phyloP scores from a whole-genome alignment of 2,329 filamentous ascomycete species.

The Cadophora luteo-olivacea region DNA sequence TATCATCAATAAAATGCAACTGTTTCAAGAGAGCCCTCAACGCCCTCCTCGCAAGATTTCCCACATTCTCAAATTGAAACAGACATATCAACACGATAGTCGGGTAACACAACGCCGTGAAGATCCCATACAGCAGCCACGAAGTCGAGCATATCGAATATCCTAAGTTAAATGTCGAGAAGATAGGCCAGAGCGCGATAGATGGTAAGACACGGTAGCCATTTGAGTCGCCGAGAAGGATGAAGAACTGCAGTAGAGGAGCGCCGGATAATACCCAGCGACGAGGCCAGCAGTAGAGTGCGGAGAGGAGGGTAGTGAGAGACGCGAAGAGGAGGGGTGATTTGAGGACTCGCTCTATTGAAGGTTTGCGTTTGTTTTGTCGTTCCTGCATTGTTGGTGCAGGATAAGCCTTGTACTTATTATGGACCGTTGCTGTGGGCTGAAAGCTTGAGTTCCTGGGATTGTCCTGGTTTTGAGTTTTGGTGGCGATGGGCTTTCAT shows the following conservation, averaged over 20 bases:
- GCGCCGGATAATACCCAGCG: slow-evolving; percentile 52
- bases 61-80: slow-evolving; percentile 49
- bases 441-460: background rate
- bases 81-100: slow-evolving; percentile 51
- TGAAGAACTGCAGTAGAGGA: slow-evolving; percentile 46
- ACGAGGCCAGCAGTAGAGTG: slow-evolving; percentile 41
- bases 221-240: slow-evolving; percentile 45
- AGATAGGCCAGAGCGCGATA: slow-evolving; percentile 54
- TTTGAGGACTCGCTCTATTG: slow-evolving; percentile 22
- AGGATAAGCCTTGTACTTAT: background rate
- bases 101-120: slow-evolving; percentile 50
- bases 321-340: slow-evolving; percentile 30
- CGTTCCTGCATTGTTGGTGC: background rate
- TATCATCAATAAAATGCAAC: slow-evolving; percentile 58
- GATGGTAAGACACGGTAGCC: slow-evolving; percentile 50
- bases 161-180: slow-evolving; percentile 52
- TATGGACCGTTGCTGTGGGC: background rate
- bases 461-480: background rate
- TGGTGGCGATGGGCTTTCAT: background rate
- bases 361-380: background rate
- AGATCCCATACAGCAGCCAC: slow-evolving; percentile 57
- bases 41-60: slow-evolving; percentile 40
- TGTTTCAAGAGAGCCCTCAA: slow-evolving; percentile 46
- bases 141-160: slow-evolving; percentile 57
- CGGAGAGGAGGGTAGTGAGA: slow-evolving; percentile 26